Base-by-base conservation (phyloP, 768 basidiomycete genomes). In the Sarcodon aspratus region DNA sequence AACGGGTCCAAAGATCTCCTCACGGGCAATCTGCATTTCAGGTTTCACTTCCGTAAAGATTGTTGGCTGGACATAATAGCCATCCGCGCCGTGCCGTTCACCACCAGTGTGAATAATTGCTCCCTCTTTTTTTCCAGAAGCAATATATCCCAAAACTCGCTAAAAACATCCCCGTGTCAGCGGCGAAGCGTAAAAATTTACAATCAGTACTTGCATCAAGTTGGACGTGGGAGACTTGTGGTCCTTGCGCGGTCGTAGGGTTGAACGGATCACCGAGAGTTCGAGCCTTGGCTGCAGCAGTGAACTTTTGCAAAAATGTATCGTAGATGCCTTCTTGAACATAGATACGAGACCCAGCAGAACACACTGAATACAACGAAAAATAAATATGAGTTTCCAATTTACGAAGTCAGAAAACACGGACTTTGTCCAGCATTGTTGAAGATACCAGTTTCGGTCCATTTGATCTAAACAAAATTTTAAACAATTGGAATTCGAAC, bases 311-410 rank as follows among this genome's bases (percentile, higher is more conserved):
- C 44, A 86, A 55, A 68, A 88, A 86, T 52, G 73, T 59, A 59
- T 88, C 84, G 63, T 87, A 86, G 52, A 87, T 75, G 0, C 65
- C 62, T 48, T 75, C 79, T 55, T 88, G 84, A 4, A 89, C 82
- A 55, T 74, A 85, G 54, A 87, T 75, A 49, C 88, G 73, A 13
- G 84, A 80, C 8, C 84, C 82, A 17, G 84, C 84, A 53, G 73
- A 74, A 65, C 85, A 88, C 8, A 71, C 69, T 61, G 87, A 84
- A 27, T 2, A 10, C 85, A 84, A 27, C 8, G 18, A 3, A 34
- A 44, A 2, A 6, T 18, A 10, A 36, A 40, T 10, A 32, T 17
- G 17, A 9, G 40, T 13, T 13, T 8, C 11, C 8, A 31, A 8
- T 32, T 6, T 9, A 10, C 6, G 9, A 32, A 15, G 33, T 8